Percentiles rank a stretch among this genome's conserved stretches.
Evolutionary conservation across 2,329 filamentous ascomycete genomes (phyloP).

Genomic region (Pseudonectria foliicola): DNA sequence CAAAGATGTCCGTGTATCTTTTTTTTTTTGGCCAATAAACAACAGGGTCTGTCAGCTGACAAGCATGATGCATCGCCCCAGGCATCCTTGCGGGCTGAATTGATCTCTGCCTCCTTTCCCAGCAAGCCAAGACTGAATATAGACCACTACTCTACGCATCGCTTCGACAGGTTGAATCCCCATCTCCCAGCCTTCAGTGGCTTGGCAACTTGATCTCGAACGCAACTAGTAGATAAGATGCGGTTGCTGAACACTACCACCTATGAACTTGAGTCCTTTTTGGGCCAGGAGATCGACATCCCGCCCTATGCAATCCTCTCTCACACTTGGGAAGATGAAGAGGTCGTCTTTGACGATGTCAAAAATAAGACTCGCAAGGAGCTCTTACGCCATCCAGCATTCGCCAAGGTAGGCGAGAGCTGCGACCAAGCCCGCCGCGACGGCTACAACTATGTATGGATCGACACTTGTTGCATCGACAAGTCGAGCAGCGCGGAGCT

Average conservation of each 20-base stretch:
- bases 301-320: conserved; percentile 29
- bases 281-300: conserved; percentile 7
- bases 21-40: too few species aligned
- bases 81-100: too few species aligned
- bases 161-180: too few species aligned
- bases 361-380: not conserved
- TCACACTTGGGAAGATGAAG: conserved; percentile 27
- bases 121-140: too few species aligned
- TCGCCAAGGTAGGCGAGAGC: conserved; percentile 13
- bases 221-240: conserved; percentile 18
- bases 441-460: conserved; percentile 15
- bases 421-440: conserved; percentile 10
- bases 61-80: too few species aligned
- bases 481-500: conserved; percentile 21
- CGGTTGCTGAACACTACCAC: conserved; percentile 21
- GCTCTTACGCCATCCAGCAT: conserved; percentile 2
- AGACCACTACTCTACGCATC: too few species aligned
- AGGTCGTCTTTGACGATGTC: conserved; percentile 24
- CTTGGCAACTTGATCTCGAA: too few species aligned
- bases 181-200: too few species aligned
- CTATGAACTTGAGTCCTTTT: conserved; percentile 15
- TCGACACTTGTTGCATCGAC: conserved; percentile 25
- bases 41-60: too few species aligned
- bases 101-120: too few species aligned
- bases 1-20: too few species aligned